phyloP scores from a whole-genome alignment of 208 protist genomes.

The Wallacemonas sp. region DNA sequence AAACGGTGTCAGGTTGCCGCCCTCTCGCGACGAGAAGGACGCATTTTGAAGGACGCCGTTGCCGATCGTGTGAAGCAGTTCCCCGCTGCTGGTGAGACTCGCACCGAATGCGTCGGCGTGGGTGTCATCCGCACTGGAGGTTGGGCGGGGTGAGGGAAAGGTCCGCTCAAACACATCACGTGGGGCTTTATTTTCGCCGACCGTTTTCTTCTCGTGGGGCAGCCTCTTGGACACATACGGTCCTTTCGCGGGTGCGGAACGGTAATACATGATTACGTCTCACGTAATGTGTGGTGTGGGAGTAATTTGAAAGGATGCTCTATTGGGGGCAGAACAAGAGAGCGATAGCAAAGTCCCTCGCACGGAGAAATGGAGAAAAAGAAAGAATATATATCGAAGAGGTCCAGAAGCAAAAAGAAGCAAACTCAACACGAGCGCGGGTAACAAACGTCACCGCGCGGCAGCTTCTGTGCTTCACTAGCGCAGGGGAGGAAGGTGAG shows the following conservation, averaged over 20 bases:
- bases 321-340: background rate
- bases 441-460: too few species aligned
- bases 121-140: background rate
- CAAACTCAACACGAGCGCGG: too few species aligned
- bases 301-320: background rate
- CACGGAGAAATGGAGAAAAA: background rate
- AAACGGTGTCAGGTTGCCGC: slow-evolving; percentile 2
- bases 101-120: background rate
- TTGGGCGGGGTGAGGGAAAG: background rate
- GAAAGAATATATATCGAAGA: background rate
- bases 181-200: background rate
- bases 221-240: slow-evolving; percentile 2
- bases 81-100: background rate
- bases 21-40: slow-evolving; percentile 5
- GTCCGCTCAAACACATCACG: slow-evolving; percentile 3
- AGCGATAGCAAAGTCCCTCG: background rate
- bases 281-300: background rate
- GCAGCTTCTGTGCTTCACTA: too few species aligned
- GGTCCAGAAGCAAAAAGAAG: slow-evolving; percentile 14
- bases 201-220: background rate
- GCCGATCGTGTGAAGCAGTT: background rate
- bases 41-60: slow-evolving; percentile 4
- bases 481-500: too few species aligned
- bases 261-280: slow-evolving; percentile 3
- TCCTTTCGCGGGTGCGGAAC: background rate